Evolutionary conservation across 176 grass and related monocot species (phyloP).

Genomic region (Hsuehochloa calcarea): DNA sequence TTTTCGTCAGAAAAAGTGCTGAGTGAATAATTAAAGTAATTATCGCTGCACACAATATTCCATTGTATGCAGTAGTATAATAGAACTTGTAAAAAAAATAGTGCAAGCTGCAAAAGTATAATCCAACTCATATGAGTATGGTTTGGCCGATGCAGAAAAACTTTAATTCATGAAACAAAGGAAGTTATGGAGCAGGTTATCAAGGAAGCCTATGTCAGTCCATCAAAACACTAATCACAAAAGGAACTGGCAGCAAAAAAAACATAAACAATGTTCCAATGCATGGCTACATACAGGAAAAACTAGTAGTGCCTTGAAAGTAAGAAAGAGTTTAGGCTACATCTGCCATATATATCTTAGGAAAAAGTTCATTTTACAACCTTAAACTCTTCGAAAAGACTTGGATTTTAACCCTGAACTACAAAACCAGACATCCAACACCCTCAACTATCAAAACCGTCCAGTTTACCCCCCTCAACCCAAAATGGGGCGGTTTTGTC

Average conservation of each 20-base stretch:
- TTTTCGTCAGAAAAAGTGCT: background rate
- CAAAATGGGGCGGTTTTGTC: no score
- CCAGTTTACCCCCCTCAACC: no score
- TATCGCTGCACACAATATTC: background rate
- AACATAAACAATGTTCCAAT: background rate
- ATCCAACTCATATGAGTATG: slow-evolving; percentile 1
- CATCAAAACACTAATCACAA: background rate
- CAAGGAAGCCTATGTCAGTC: background rate
- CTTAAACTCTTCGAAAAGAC: no score
- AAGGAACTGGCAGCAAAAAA: background rate
- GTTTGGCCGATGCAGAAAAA: background rate
- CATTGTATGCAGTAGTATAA: background rate
- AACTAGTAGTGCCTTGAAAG: background rate
- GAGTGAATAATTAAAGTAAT: background rate
- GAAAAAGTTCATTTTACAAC: no score
- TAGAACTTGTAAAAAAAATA: background rate
- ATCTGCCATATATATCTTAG: slow-evolving; percentile 1
- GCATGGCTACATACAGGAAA: background rate
- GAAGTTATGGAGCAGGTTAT: background rate
- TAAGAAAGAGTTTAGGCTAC: background rate
- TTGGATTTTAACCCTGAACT: no score
- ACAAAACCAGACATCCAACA: no score
- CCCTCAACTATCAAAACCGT: no score
- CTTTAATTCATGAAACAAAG: background rate
- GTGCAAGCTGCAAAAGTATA: background rate